A percentile compares a stretch with the other conserved stretches of the same genome.
These are phyloP conservation scores for Fomitopsis schrenkii DNA, from an alignment of 1,284 basidiomycete genomes.

Conservation along the genomic window DNA sequence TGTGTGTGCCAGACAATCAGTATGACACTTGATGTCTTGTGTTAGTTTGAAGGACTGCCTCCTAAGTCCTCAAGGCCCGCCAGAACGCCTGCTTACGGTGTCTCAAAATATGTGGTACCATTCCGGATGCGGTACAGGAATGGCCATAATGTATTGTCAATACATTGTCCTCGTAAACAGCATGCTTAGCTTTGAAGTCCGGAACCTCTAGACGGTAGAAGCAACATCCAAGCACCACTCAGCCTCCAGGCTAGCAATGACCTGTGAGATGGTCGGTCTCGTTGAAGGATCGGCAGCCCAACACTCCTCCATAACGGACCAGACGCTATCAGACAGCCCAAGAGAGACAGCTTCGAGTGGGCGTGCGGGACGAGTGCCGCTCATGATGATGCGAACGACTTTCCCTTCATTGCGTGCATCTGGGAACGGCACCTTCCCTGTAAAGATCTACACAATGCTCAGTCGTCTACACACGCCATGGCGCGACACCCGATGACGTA, in stretches of 20 bases:
- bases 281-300: background rate
- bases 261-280: background rate
- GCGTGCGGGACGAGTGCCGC: background rate
- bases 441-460: background rate
- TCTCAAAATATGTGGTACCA: too few species aligned
- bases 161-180: too few species aligned
- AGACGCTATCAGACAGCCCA: background rate
- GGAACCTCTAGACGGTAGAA: too few species aligned
- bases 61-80: too few species aligned
- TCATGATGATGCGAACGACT: background rate
- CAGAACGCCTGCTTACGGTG: too few species aligned
- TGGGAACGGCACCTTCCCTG: background rate
- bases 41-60: too few species aligned
- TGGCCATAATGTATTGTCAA: too few species aligned
- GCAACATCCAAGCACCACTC: background rate
- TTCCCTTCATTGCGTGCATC: background rate
- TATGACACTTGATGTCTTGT: too few species aligned
- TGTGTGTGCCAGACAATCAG: too few species aligned
- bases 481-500: background rate
- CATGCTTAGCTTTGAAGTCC: too few species aligned
- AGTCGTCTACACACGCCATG: background rate
- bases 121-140: too few species aligned
- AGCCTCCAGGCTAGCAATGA: background rate
- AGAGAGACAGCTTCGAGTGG: background rate
- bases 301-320: background rate